Evolutionary conservation across 176 grass and related monocot species (phyloP), one percentile per base, ranked within the genome.

Genomic region (Puya raimondii): DNA sequence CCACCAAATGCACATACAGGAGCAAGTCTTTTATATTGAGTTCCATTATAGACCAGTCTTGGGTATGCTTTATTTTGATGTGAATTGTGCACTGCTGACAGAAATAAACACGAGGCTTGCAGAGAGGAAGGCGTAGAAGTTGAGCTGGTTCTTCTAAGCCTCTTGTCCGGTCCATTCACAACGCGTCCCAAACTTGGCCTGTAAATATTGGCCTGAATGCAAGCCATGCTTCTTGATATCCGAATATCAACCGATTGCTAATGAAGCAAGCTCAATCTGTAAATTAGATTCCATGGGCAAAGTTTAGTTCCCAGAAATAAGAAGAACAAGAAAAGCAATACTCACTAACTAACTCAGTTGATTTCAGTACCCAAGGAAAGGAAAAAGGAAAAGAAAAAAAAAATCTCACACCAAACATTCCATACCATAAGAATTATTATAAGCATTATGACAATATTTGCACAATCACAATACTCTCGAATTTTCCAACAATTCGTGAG

Each of bases 1-100:
- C 56, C 56, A 61, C 17, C 21, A 61, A 61, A 7, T 61, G 56
- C 56, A 22, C 56, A 61, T 61, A 61, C 10, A 18, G 56, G 56
- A 61, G 56, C 56, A 61, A 15, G 14, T 61, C n/a, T 61, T 61
- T 61, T 61, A 61, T 61, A 20, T 18, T 61, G 21, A 61, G 56
- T 2, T 61, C 17, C 56, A 61, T 61, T 20, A 61, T 18, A 61
- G n/a, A 18, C 3, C 56, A 61, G 56, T 10, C 21, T 22, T 61
- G 56, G 17, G 17, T 61, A 61, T 20, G 21, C 16, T 61, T 18
- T 20, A 61, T 21, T 16, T 61, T 61, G 56, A 6, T 18, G 56
- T 20, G 21, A 61, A 16, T 61, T 61, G 56, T 61, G 12, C 8
- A 1, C n/a, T 61, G n/a, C 15, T 10, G 56, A 22, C 7, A 20